A percentile compares a stretch with the other conserved stretches of the same genome.
Conservation (phyloP, 345 rosid genomes). For the Eucalyptus sp. region DNA sequence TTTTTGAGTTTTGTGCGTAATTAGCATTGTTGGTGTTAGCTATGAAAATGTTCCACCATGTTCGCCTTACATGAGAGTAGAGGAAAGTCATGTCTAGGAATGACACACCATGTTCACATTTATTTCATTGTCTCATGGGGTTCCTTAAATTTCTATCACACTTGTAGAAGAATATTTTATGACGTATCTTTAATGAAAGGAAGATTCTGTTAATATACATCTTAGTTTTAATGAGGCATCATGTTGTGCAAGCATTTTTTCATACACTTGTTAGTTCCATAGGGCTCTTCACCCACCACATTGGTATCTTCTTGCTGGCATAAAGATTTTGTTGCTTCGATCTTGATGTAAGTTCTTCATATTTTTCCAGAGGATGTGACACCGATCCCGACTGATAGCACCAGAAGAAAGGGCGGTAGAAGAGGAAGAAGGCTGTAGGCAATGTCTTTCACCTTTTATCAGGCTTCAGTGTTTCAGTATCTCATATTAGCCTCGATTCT, state of each 20-base stretch:
- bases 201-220: not conserved
- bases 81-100: not conserved
- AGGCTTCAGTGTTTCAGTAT: not conserved
- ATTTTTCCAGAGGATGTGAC: conserved; percentile 45
- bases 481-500: not conserved
- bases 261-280: not conserved
- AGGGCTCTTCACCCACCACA: not conserved
- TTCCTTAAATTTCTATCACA: not conserved
- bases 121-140: not conserved
- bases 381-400: conserved; percentile 49
- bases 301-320: not conserved
- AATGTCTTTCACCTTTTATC: not conserved
- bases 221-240: not conserved
- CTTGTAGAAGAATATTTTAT: not conserved
- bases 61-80: not conserved
- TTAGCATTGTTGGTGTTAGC: not conserved
- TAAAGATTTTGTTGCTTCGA: not conserved
- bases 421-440: conserved; percentile 50
- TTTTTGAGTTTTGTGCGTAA: not conserved
- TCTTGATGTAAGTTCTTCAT: not conserved
- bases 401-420: conserved; percentile 57
- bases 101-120: not conserved
- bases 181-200: not conserved
- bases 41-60: not conserved
- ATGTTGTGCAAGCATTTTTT: not conserved